Conservation (phyloP, 2,329 filamentous ascomycete genomes). For the Endoconidiophora laricicola region DNA sequence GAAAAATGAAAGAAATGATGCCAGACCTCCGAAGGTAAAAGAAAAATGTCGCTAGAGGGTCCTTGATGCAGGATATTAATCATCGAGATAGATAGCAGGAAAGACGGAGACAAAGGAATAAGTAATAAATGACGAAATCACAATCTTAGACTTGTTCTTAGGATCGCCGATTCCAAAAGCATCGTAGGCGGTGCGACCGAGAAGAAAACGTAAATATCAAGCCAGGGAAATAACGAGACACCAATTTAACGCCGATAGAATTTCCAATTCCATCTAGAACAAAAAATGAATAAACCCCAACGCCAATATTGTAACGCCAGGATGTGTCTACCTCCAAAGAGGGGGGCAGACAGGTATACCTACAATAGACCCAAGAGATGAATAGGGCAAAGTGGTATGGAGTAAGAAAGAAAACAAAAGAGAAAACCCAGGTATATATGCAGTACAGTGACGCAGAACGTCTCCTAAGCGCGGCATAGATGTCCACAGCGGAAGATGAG, state of each 20-base stretch:
- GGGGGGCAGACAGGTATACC: not conserved
- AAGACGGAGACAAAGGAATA: no score
- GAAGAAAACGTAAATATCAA: not conserved
- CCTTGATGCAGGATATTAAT: no score
- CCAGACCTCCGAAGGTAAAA: no score
- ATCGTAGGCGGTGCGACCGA: no score
- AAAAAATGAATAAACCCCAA: not conserved
- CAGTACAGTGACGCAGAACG: not conserved
- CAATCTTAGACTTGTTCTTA: not conserved
- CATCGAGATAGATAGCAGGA: no score
- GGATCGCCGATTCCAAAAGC: not conserved
- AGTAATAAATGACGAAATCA: not conserved
- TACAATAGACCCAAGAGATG: not conserved
- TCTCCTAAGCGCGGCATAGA: not conserved
- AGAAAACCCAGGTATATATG: slow-evolving; percentile 4
- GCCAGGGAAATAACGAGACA: not conserved
- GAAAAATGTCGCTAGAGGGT: no score
- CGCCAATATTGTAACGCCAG: not conserved
- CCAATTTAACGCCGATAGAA: no score
- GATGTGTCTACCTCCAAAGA: not conserved
- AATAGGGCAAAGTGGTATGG: not conserved
- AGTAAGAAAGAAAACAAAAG: not conserved
- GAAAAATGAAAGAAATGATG: not conserved
- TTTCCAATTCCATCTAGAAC: not conserved
- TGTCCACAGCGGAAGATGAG: no score